Percentiles rank a stretch among this genome's conserved stretches.
Conservation (phyloP, 306 rosid genomes). For the Calophaca sinica region DNA sequence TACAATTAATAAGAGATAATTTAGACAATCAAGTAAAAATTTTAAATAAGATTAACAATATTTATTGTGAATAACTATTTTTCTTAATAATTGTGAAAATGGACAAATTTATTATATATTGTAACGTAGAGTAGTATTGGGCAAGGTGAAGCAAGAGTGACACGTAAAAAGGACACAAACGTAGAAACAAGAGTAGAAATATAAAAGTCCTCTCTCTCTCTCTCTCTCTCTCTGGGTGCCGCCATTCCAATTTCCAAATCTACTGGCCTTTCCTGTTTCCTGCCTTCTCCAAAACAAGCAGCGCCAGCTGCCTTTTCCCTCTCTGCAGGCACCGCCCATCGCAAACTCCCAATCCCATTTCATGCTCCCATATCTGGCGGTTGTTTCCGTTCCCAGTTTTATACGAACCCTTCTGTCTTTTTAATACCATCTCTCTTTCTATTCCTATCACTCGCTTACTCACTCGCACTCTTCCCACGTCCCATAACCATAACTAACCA, state of each 20-base stretch:
- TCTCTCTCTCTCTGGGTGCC: neutral
- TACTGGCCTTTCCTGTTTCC: neutral
- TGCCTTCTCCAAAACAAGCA: conserved; percentile 39
- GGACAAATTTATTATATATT: no score
- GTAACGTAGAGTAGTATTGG: no score
- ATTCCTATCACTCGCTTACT: neutral
- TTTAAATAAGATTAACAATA: no score
- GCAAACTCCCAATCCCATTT: neutral
- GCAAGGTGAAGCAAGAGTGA: neutral
- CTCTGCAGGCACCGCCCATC: conserved; percentile 48
- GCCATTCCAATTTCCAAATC: conserved; percentile 20
- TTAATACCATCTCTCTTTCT: neutral
- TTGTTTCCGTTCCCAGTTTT: conserved; percentile 22
- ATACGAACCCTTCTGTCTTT: neutral
- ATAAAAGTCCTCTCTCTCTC: no score
- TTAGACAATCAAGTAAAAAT: no score
- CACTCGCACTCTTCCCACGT: neutral
- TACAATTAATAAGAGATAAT: no score
- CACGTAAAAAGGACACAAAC: neutral
- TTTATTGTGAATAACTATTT: no score
- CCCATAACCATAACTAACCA: no score
- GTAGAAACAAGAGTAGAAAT: neutral
- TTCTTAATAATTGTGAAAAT: no score
- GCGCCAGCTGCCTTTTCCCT: conserved; percentile 5
- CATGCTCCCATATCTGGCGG: neutral